phyloP scores from a whole-genome alignment of 345 rosid genomes.

The Camelina neglecta region DNA sequence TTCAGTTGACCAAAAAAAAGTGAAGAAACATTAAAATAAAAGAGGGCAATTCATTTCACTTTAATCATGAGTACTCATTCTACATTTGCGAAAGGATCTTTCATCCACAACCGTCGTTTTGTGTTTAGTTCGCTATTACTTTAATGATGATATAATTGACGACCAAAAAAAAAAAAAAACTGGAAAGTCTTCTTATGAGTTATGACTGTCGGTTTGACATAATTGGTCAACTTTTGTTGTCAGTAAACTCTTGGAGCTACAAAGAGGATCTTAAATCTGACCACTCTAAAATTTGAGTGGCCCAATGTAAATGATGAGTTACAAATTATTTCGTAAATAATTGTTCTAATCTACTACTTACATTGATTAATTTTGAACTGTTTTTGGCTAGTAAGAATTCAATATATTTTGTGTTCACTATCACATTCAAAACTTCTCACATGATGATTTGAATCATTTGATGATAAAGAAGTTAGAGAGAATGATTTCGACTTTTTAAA shows the following conservation, averaged over 20 bases:
- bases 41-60: background rate
- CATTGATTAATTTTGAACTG: background rate
- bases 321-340: background rate
- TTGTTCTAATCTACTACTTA: background rate
- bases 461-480: constrained; percentile 34
- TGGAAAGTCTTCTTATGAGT: constrained; percentile 19
- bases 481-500: constrained; percentile 40
- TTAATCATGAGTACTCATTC: background rate
- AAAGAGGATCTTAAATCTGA: constrained; percentile 13
- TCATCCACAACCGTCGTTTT: background rate
- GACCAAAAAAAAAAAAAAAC: background rate
- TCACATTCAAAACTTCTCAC: constrained; percentile 26
- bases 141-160: no score
- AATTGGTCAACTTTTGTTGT: constrained; percentile 23
- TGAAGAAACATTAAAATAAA: constrained; percentile 6
- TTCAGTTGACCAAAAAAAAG: no score
- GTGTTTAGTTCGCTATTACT: background rate
- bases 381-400: constrained; percentile 16
- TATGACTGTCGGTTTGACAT: constrained; percentile 32
- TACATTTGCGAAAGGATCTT: background rate
- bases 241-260: constrained; percentile 19
- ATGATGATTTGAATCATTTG: constrained; percentile 31
- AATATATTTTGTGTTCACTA: background rate
- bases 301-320: constrained; percentile 20
- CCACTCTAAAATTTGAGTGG: constrained; percentile 4